These are phyloP conservation scores for Backusella liffmaniae DNA, from an alignment of 192 early-diverging fungal genomes.

Conservation along the genomic window DNA sequence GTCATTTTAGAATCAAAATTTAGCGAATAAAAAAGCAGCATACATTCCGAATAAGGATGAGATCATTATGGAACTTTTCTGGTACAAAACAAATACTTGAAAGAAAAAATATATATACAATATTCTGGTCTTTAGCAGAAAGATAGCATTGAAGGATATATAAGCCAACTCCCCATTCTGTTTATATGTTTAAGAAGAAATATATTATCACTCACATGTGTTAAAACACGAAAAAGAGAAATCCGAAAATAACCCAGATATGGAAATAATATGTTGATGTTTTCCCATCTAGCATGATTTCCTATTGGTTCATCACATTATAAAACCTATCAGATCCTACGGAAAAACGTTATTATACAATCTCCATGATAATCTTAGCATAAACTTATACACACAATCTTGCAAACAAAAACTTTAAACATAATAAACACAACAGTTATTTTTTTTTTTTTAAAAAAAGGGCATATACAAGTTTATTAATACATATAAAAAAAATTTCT, in stretches of 20 bases:
- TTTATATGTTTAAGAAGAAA: background rate
- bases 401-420: background rate
- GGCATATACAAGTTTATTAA: slow-evolving; percentile 1
- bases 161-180: background rate
- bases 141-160: background rate
- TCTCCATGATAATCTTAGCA: too few species aligned
- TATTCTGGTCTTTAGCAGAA: background rate
- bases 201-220: background rate
- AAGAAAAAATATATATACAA: too few species aligned
- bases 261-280: background rate
- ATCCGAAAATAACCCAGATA: background rate
- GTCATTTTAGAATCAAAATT: background rate
- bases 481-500: background rate
- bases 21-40: background rate
- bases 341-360: background rate
- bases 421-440: background rate
- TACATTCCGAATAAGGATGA: background rate
- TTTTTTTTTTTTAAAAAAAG: background rate
- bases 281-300: background rate
- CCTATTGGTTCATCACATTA: background rate
- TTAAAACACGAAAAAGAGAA: background rate
- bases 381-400: background rate
- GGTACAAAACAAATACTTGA: too few species aligned
- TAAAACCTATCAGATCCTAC: slow-evolving; percentile 3
- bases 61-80: background rate